phyloP scores from a whole-genome alignment of 805 yeast species.

The Suhomyces sp. region DNA sequence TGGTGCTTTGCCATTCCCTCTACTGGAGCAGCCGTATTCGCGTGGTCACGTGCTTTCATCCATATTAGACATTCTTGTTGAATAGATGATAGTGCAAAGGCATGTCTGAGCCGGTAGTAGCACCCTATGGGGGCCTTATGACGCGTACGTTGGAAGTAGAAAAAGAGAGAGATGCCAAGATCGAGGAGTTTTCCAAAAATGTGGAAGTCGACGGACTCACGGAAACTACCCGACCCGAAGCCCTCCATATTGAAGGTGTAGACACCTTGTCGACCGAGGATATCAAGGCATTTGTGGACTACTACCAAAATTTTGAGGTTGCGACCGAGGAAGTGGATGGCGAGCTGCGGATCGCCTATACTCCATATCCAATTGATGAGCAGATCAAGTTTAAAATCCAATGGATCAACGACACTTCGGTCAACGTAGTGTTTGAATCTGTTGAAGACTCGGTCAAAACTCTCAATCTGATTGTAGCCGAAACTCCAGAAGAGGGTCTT shows the following conservation, averaged over 20 bases:
- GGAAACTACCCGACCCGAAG: constrained; percentile 42
- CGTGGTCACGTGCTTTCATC: too few species aligned
- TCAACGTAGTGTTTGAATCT: constrained; percentile 53
- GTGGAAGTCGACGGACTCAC: constrained; percentile 29
- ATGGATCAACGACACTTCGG: constrained; percentile 65
- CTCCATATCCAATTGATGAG: constrained; percentile 23
- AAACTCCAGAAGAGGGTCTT: background rate
- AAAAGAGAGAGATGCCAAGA: constrained; percentile 26
- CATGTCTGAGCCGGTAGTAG: constrained; percentile 10
- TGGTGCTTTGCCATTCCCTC: too few species aligned
- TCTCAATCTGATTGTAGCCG: constrained; percentile 21
- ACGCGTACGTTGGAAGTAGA: constrained; percentile 40
- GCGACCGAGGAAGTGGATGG: constrained; percentile 15
- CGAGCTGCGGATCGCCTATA: constrained; percentile 14
- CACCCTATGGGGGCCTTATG: constrained; percentile 41
- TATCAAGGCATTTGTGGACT: constrained; percentile 53
- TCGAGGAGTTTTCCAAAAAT: constrained; percentile 32
- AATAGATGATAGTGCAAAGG: constrained; percentile 1
- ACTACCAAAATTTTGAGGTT: constrained; percentile 35
- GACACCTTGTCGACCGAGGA: constrained; percentile 61
- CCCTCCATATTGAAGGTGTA: constrained; percentile 56
- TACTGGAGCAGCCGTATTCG: too few species aligned
- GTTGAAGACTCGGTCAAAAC: constrained; percentile 40
- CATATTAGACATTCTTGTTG: too few species aligned
- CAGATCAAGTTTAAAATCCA: constrained; percentile 46